phyloP scores from a whole-genome alignment of 116 monocot species.

The Dioscorea cayenensis region DNA sequence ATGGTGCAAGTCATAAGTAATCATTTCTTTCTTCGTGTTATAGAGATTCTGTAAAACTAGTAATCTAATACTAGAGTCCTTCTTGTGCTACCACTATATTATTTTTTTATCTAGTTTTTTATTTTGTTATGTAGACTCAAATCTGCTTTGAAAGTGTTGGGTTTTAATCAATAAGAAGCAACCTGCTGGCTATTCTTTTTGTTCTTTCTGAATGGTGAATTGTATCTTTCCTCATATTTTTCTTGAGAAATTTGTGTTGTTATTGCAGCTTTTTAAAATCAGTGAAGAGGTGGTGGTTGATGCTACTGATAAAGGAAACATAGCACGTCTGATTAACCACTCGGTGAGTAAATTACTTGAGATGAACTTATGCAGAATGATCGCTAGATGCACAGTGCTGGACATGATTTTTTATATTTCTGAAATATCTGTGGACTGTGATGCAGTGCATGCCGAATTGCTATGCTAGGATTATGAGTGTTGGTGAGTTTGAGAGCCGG shows the following conservation, averaged over 20 bases:
- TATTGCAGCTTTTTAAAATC: conserved; percentile 83
- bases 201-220: no score
- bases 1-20: no score
- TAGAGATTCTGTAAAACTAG: no score
- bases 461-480: conserved; percentile 91
- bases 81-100: no score
- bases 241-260: neutral
- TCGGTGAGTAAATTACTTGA: conserved; percentile 41
- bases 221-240: neutral
- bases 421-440: neutral
- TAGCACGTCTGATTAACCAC: conserved; percentile 89
- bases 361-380: neutral
- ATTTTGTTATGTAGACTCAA: neutral
- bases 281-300: conserved; percentile 92
- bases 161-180: neutral
- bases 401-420: neutral
- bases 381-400: neutral
- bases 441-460: conserved; percentile 94
- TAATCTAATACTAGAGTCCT: no score
- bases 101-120: no score
- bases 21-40: no score
- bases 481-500: conserved; percentile 61
- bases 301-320: conserved; percentile 90
- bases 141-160: neutral
- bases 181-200: neutral